Evolutionary conservation across 1,139 yeast species (phyloP).

Genomic region (Geotrichum macrosporum): DNA sequence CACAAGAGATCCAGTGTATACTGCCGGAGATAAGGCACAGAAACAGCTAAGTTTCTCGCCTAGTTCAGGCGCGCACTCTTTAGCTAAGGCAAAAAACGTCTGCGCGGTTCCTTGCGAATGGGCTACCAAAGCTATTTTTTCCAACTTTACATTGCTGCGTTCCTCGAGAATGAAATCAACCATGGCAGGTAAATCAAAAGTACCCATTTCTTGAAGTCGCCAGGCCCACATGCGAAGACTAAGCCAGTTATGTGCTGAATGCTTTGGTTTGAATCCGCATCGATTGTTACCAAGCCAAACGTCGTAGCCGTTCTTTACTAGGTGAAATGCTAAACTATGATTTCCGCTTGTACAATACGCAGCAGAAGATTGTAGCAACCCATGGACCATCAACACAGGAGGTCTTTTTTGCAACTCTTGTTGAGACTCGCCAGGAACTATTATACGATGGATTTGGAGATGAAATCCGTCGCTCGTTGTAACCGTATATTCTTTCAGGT

Average conservation of each 20-base stretch:
- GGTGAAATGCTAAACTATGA: constrained; percentile 65
- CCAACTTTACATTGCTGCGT: constrained; percentile 37
- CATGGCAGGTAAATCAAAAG: constrained; percentile 69
- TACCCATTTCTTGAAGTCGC: constrained; percentile 80
- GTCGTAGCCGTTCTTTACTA: constrained; percentile 65
- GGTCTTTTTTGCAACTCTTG: constrained; percentile 34
- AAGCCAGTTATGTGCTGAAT: constrained; percentile 43
- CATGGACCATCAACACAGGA: constrained; percentile 79
- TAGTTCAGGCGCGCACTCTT: constrained; percentile 46
- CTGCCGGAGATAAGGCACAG: constrained; percentile 83
- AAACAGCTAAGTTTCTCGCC: constrained; percentile 56
- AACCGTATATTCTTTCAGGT: constrained; percentile 54
- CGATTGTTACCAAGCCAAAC: constrained; percentile 95
- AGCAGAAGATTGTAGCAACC: constrained; percentile 80
- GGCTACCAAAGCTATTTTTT: constrained; percentile 60
- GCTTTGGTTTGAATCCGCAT: constrained; percentile 73
- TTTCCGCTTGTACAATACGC: constrained; percentile 76
- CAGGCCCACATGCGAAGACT: constrained; percentile 62
- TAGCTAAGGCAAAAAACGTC: constrained; percentile 55
- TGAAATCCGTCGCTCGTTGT: constrained; percentile 79
- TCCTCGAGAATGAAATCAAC: constrained; percentile 54
- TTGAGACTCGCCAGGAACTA: constrained; percentile 46
- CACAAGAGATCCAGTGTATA: constrained; percentile 74
- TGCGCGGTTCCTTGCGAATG: constrained; percentile 96
- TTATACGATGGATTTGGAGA: constrained; percentile 58